These are phyloP conservation scores for Penicillium argentinense DNA, from an alignment of 495 filamentous ascomycete genomes.

Conservation along the genomic window DNA sequence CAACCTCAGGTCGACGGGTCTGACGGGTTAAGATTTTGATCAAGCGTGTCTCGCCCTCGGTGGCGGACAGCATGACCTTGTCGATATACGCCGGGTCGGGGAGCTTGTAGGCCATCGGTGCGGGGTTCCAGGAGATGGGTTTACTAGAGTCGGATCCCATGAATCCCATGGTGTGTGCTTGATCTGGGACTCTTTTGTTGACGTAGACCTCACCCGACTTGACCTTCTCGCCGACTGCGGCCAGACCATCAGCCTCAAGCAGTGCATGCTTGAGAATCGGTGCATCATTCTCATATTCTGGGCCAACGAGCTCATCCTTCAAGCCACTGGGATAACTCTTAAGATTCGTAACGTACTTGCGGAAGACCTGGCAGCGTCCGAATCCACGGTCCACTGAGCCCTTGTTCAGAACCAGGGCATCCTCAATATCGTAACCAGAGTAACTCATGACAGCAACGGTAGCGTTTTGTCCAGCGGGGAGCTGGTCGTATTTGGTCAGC, in stretches of 20 bases:
- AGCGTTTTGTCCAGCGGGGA: conserved; percentile 94
- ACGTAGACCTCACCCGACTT: conserved; percentile 77
- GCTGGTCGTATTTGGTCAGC: conserved; percentile 93
- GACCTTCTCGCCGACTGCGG: conserved; percentile 76
- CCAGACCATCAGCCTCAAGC: conserved; percentile 78
- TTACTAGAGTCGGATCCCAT: conserved; percentile 62
- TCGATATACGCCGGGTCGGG: conserved; percentile 86
- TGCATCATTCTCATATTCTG: conserved; percentile 57
- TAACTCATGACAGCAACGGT: conserved; percentile 99
- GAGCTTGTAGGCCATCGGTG: conserved; percentile 77
- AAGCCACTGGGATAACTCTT: conserved; percentile 79
- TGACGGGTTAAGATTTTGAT: conserved; percentile 93
- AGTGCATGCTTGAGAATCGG: conserved; percentile 70
- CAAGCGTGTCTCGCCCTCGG: conserved; percentile 74
- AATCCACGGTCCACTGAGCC: conserved; percentile 92
- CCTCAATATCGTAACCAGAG: conserved; percentile 98
- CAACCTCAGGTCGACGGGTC: conserved; percentile 88
- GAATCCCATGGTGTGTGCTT: conserved; percentile 60
- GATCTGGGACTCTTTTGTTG: conserved; percentile 78
- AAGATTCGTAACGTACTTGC: conserved; percentile 75
- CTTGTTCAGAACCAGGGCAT: conserved; percentile 95
- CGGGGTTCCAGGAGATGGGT: conserved; percentile 59
- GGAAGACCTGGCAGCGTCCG: conserved; percentile 93
- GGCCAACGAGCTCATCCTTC: conserved; percentile 67
- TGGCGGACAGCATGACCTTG: conserved; percentile 86